Conservation (phyloP, 257 asterid species). For the Solanum pinnatisectum region DNA sequence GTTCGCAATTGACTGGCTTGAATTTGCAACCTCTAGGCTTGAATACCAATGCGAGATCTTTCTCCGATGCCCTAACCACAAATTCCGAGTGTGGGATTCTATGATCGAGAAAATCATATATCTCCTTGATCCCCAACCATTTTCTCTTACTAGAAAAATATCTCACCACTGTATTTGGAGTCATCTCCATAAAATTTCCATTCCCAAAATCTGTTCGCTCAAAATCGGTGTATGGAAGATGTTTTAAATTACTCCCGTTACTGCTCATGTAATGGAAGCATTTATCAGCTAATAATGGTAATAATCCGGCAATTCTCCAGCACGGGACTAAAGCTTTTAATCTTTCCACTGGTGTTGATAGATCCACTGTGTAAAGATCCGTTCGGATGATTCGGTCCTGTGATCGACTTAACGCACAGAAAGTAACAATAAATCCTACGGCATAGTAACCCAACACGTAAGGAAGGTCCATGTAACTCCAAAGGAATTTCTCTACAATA, state of each 20-base stretch:
- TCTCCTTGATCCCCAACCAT: slow-evolving; percentile 30
- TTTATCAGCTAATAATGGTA: slow-evolving; percentile 26
- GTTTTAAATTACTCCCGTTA: neutral
- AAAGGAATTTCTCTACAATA: slow-evolving; percentile 25
- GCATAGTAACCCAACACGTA: slow-evolving; percentile 38
- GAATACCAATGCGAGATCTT: slow-evolving; percentile 26
- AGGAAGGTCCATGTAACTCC: slow-evolving; percentile 36
- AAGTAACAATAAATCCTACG: slow-evolving; percentile 25
- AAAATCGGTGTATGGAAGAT: slow-evolving; percentile 19
- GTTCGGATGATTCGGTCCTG: slow-evolving; percentile 31
- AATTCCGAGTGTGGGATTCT: slow-evolving; percentile 33
- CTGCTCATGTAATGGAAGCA: slow-evolving; percentile 3
- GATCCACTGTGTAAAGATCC: slow-evolving; percentile 30
- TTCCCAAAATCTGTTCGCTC: slow-evolving; percentile 25
- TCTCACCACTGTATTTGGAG: slow-evolving; percentile 14
- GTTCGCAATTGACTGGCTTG: slow-evolving; percentile 23
- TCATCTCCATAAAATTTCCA: slow-evolving; percentile 27
- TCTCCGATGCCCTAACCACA: slow-evolving; percentile 23
- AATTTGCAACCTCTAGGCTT: slow-evolving; percentile 33
- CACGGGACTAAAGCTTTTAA: slow-evolving; percentile 35
- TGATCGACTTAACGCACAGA: slow-evolving; percentile 34
- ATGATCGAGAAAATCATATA: slow-evolving; percentile 32
- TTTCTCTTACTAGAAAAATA: slow-evolving; percentile 20
- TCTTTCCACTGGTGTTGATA: slow-evolving; percentile 26
- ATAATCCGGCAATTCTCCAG: slow-evolving; percentile 32